Evolutionary conservation across 2,329 filamentous ascomycete species (phyloP), one percentile per base, ranked within the genome.

Genomic region (Fusarium zealandicum): DNA sequence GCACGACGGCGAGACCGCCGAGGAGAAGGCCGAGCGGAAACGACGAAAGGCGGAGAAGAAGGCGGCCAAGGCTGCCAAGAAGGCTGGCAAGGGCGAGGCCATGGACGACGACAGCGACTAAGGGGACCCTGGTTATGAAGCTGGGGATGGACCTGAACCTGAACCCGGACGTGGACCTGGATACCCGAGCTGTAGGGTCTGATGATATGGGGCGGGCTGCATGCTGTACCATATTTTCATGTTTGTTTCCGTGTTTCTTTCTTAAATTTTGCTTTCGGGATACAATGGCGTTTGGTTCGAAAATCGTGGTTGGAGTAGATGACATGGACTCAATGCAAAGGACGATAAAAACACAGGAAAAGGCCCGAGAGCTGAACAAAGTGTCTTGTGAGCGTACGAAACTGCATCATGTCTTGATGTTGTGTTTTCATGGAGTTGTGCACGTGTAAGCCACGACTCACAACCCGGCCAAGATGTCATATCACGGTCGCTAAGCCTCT

Each of bases 1-100:
- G 82, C 88, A 90, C 72, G 88, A 91, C 30, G 88, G 89, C 69
- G 88, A 92, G 78, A 88, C 86, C 13, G 76, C 86, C 20, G 87
- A 90, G 70, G 86, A 87, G 74, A 85, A 83, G 76, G 82, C 82
- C 5, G 82, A 83, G 75, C 79, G 82, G 61, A 84, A 84, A 77
- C 78, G 80, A 65, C 76, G 80, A 70, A 84, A 84, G 77, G 82
- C 82, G 2, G 81, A 84, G 73, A 84, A 83, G 77, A 84, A 83
- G 73, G 80, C 81, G 2, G 78, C 79, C 65, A 83, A 82, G 74
- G 77, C 78, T 36, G 78, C 80, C 48, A 83, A 82, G 76, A 85
- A 83, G 69, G 78, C 78, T 33, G 74, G 75, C 58, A 75, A 81
- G 68, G 81, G 77, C 56, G 76, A 78, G 67, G 79, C 80, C 67